Evolutionary conservation across 2,329 filamentous ascomycete species (phyloP).

Genomic region (Apiospora hydei): DNA sequence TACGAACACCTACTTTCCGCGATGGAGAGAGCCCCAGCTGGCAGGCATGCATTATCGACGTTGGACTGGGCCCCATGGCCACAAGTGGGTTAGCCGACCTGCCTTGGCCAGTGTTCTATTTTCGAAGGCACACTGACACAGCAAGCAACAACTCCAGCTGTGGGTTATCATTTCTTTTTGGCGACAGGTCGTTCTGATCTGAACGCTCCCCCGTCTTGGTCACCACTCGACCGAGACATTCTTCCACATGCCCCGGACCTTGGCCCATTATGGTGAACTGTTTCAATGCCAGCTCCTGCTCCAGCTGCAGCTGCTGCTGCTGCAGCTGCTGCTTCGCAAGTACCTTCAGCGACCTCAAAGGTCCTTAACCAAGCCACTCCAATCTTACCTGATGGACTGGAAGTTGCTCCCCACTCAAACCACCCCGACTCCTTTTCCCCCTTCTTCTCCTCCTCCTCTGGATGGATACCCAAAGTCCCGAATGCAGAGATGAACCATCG

Average conservation of each 20-base stretch:
- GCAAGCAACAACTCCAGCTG: background rate
- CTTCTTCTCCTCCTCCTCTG: background rate
- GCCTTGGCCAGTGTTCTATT: constrained; percentile 10
- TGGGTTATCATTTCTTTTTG: constrained; percentile 20
- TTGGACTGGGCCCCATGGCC: background rate
- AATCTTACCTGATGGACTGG: constrained; percentile 10
- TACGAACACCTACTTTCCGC: constrained; percentile 13
- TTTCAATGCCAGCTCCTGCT: constrained; percentile 16
- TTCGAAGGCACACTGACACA: constrained; percentile 15
- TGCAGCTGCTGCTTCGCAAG: background rate
- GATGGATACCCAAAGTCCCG: background rate
- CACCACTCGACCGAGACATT: constrained; percentile 17
- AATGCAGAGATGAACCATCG: constrained; percentile 15
- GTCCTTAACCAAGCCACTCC: background rate
- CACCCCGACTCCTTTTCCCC: constrained; percentile 2
- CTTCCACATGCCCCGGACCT: constrained; percentile 21
- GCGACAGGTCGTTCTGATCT: constrained; percentile 14
- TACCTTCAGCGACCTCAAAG: background rate
- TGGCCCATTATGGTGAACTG: constrained; percentile 13
- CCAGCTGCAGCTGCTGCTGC: background rate
- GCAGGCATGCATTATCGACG: constrained; percentile 13
- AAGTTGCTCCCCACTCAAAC: constrained; percentile 8
- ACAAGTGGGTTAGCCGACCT: background rate
- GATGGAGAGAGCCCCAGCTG: constrained; percentile 11
- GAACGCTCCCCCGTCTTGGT: constrained; percentile 15